Percentiles rank a stretch among this genome's conserved stretches.
Conservation (phyloP, 768 basidiomycete genomes). For the Krasilnikovozyma curviuscula region DNA sequence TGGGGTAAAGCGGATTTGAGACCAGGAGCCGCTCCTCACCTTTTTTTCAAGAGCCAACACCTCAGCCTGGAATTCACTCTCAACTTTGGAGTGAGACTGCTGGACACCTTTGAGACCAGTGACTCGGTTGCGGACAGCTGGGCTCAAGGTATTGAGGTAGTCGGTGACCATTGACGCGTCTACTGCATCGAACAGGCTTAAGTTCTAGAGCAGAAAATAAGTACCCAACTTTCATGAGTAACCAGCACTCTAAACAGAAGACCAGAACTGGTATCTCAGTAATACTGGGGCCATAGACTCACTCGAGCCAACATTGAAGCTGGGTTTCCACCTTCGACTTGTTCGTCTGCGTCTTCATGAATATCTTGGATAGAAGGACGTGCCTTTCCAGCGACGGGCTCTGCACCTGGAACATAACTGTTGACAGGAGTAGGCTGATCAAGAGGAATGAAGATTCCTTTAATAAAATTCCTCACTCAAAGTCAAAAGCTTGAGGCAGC, state of each 20-base stretch:
- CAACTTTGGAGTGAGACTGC: conserved; percentile 70
- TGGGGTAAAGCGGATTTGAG: background rate
- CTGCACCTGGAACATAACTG: too few species aligned
- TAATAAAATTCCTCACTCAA: too few species aligned
- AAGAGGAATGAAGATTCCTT: too few species aligned
- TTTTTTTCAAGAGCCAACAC: conserved; percentile 92
- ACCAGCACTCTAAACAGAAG: conserved; percentile 10
- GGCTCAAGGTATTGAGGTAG: conserved; percentile 48
- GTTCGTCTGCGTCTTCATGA: conserved; percentile 51
- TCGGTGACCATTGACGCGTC: conserved; percentile 36
- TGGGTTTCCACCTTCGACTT: conserved; percentile 33
- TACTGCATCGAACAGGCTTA: background rate
- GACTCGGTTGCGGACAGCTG: conserved; percentile 59
- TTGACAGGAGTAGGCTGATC: too few species aligned
- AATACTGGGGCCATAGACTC: conserved; percentile 20
- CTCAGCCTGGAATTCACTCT: conserved; percentile 85
- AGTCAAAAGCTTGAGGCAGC: too few species aligned
- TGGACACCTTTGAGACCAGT: conserved; percentile 89
- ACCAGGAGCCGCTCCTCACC: conserved; percentile 32
- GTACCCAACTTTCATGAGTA: conserved; percentile 13
- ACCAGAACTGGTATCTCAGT: conserved; percentile 13
- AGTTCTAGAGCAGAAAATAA: background rate
- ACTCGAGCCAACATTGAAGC: conserved; percentile 25
- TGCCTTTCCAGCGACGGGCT: conserved; percentile 47
- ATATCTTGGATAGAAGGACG: conserved; percentile 36